Conservation (phyloP, 306 rosid species). For the Quercus mongolica region DNA sequence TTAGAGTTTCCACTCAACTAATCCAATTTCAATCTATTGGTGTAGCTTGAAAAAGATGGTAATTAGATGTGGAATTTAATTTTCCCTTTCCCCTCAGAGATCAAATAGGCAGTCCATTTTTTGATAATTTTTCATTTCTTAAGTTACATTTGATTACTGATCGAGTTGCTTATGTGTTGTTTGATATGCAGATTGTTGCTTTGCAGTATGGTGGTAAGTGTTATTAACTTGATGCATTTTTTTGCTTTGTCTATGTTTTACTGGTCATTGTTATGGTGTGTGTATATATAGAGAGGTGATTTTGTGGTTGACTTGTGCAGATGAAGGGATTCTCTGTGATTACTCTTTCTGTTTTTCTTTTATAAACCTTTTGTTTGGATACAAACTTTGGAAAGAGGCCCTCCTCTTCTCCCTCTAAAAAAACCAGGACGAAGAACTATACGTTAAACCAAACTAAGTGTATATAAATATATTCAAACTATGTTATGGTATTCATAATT, state of each 20-base stretch:
- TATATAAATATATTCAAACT: not conserved
- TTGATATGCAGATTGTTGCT: slow-evolving; percentile 67
- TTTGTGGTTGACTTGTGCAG: not conserved
- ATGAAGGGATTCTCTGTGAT: not conserved
- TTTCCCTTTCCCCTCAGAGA: not conserved
- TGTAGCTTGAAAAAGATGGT: not conserved
- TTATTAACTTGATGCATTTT: slow-evolving; percentile 3
- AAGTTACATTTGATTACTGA: not conserved
- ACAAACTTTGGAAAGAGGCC: not conserved
- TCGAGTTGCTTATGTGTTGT: not conserved
- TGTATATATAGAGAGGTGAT: not conserved
- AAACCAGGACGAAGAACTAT: not conserved
- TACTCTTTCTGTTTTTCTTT: not conserved
- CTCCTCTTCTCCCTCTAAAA: too few species aligned
- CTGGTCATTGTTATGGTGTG: not conserved
- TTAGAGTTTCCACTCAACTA: not conserved
- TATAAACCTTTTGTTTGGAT: not conserved
- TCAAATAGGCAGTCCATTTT: not conserved
- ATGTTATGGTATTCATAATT: too few species aligned
- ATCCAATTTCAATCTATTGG: not conserved
- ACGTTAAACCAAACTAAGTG: not conserved
- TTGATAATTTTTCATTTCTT: not conserved
- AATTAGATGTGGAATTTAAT: not conserved
- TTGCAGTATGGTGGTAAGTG: slow-evolving; percentile 65
- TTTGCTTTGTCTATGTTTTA: not conserved